Base-by-base conservation (phyloP, 2,329 filamentous ascomycete genomes). In the Hysterium pulicare region DNA sequence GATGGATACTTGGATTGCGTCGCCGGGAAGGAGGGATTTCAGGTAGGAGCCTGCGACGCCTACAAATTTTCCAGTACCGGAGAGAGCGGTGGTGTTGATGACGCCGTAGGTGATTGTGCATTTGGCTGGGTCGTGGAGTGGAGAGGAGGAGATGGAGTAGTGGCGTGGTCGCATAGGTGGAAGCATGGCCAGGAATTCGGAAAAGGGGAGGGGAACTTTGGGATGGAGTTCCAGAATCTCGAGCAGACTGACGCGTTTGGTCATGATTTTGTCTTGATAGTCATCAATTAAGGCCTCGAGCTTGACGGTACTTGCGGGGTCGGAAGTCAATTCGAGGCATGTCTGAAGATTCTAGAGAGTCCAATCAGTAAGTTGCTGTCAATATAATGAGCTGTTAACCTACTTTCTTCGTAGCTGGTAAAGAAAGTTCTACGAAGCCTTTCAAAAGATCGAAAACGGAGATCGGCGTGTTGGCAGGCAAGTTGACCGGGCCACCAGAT, bases 241-340 rank as follows among this genome's bases (percentile, higher is more conserved):
- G 13, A 67, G 49, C 2, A 67, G 48, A 5, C 60, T 51, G 20
- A 55, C 53, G 11, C 65, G 37, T 30, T 51, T 64, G 36, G 63
- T 28, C 44, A 63, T 57, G 3, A 41, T 58, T 9, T 2, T 66
- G 37, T 72, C 69, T 2, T 74, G 59, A 35, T 73, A 71, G 45
- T 68, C 16, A 5, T 21, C 17, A 2, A 40, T 8, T 20, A 51
- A 35, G 10, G 9, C 6, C 2, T 44, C 4, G 3, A 51, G 41
- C 11, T 17, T 31, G 17, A 19, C 33, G n/a, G 23, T 33, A 3
- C 37, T 44, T 3, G 20, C 11, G 2, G 21, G 13, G 3, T 47
- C 38, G 7, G 16, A 19, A 1, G 45, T 40, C 19, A 31, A 31
- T 20, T 38, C 39, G 15, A 26, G 28, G 16, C 33, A 33, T 4